phyloP scores from a whole-genome alignment of 306 rosid genomes.

The Comarum palustre region DNA sequence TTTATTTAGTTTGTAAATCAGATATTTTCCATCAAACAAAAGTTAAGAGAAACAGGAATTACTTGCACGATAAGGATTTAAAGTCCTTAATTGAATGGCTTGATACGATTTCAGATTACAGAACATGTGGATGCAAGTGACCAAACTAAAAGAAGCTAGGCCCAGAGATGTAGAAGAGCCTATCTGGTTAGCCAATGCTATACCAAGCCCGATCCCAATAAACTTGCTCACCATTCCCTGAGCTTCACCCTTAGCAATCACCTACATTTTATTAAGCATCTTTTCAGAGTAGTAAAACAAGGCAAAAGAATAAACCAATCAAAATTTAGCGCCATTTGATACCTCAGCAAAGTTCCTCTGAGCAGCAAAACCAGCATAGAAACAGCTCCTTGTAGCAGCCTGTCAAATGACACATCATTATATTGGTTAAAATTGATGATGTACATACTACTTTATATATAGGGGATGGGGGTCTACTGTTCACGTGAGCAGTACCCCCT shows the following conservation, averaged over 20 bases:
- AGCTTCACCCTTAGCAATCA: slow-evolving; percentile 98
- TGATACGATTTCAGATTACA: slow-evolving; percentile 93
- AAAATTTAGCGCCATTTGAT: not conserved
- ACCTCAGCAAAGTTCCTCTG: slow-evolving; percentile 99
- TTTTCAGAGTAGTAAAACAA: slow-evolving; percentile 11
- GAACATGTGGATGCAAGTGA: slow-evolving; percentile 89
- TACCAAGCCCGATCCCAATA: slow-evolving; percentile 75
- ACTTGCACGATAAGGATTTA: slow-evolving; percentile 97
- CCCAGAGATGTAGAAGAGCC: slow-evolving; percentile 74
- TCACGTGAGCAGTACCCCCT: too few species aligned
- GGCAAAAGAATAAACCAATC: not conserved
- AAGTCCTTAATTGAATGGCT: slow-evolving; percentile 77
- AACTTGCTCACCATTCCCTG: slow-evolving; percentile 98
- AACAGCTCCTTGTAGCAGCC: slow-evolving; percentile 98
- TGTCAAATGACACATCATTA: slow-evolving; percentile 31
- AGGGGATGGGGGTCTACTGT: too few species aligned
- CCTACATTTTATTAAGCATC: slow-evolving; percentile 44
- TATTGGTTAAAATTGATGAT: not conserved
- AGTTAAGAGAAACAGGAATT: slow-evolving; percentile 32
- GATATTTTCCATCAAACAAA: too few species aligned
- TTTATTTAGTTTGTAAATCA: not conserved
- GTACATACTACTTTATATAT: too few species aligned
- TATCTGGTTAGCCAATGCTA: slow-evolving; percentile 71
- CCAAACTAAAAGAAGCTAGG: slow-evolving; percentile 68
- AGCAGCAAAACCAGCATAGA: slow-evolving; percentile 98